Base-by-base conservation (phyloP, 2,329 filamentous ascomycete species). In the Fusarium irregulare region DNA sequence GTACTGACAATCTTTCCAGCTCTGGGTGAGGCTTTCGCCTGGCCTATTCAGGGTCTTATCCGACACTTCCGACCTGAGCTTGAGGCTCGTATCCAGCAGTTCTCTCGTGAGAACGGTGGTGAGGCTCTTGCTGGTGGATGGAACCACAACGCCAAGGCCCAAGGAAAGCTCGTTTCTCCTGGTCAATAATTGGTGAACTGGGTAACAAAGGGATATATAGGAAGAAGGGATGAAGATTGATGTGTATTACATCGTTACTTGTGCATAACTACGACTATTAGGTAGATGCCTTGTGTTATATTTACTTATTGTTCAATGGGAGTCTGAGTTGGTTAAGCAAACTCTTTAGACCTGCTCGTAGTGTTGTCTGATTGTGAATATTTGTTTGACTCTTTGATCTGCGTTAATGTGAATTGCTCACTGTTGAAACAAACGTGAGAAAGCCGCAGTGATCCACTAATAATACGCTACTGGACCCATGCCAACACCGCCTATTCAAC, bases 31-130 rank as follows among this genome's bases (percentile, higher is more conserved):
- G 96, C 96, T 68, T 99, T 99, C 76, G 94, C 96, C 70, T 99
- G 96, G 96, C 96, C 96, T 70, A 92, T 99, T 73, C 96, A 99
- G 84, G 96, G 96, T 81, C 88, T 99, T 65, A 99, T 99, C 83
- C 92, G 96, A 78, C 96, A 99, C 84, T 99, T 99, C 88, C 89
- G 96, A 76, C 96, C 95, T 46, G 94, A 99, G 84, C 86, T 99
- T 54, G 94, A 98, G 87, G 92, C 91, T 55, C 89, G 95, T 75
- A 97, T 99, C 87, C 87, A 90, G 80, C 89, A 93, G 75, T 96
- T 92, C 79, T 88, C 92, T 21, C 81, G 89, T 78, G 86, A 92
- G 84, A 82, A 88, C 68, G 93, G 93, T 66, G 93, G 93, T 37
- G 81, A 89, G 76, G 86, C 93, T 46, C 85, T 94, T 78, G 94